Conservation (phyloP, 768 basidiomycete species). For the Trametes elegans region DNA sequence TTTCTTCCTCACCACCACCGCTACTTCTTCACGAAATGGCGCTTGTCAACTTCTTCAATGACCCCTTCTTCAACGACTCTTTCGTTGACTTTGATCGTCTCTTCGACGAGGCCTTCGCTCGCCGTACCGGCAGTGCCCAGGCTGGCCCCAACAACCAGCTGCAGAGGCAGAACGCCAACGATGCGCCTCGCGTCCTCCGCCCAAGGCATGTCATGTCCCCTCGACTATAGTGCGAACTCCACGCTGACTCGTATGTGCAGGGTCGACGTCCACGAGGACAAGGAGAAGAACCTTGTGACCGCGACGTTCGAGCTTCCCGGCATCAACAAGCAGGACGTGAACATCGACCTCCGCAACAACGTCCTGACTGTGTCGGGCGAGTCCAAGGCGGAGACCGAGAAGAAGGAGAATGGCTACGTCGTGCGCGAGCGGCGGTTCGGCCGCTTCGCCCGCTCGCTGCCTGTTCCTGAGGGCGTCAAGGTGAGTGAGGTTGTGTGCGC, state of each 20-base stretch:
- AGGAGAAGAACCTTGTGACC: conserved; percentile 45
- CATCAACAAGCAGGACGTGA: conserved; percentile 46
- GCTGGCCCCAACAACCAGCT: conserved; percentile 5
- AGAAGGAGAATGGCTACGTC: conserved; percentile 35
- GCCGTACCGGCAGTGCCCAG: conserved; percentile 15
- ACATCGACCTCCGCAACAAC: conserved; percentile 50
- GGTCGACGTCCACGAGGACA: conserved; percentile 55
- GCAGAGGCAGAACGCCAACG: conserved; percentile 9
- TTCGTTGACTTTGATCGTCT: conserved; percentile 41
- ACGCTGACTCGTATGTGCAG: conserved; percentile 29
- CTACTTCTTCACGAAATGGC: conserved; percentile 26
- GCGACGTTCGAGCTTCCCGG: conserved; percentile 62
- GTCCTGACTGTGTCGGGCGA: conserved; percentile 53
- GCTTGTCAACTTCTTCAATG: conserved; percentile 38
- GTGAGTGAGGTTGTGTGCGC: neutral
- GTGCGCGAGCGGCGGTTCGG: conserved; percentile 34
- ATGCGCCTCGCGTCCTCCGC: conserved; percentile 14
- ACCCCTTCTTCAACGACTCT: conserved; percentile 34
- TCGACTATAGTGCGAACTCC: neutral
- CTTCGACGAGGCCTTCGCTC: conserved; percentile 39
- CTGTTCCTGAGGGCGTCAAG: conserved; percentile 17
- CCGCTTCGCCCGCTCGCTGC: conserved; percentile 29
- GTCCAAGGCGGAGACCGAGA: conserved; percentile 32
- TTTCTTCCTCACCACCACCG: neutral
- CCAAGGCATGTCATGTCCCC: conserved; percentile 11